phyloP scores from a whole-genome alignment of 371 early-diverging fungal species.

The Apophysomyces elegans region DNA sequence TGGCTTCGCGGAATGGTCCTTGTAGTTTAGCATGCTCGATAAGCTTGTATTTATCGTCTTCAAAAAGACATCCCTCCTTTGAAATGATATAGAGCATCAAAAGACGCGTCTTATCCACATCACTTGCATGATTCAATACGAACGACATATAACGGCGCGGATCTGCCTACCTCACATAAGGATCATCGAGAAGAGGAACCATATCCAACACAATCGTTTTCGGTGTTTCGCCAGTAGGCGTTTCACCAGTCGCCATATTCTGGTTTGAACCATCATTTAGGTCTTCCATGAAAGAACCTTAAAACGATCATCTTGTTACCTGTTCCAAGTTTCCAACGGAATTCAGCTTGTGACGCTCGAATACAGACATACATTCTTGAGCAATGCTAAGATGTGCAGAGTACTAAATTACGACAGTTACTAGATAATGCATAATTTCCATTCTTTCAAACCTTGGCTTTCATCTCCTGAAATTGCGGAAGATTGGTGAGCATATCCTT shows the following conservation, averaged over 20 bases:
- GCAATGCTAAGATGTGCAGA: slow-evolving; percentile 93
- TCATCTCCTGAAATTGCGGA: slow-evolving; percentile 94
- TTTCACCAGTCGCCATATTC: slow-evolving; percentile 91
- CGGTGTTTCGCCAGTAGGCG: slow-evolving; percentile 79
- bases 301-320: slow-evolving; percentile 30
- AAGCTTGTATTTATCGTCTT: slow-evolving; percentile 75
- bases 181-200: slow-evolving; percentile 84
- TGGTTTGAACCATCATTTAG: slow-evolving; percentile 23
- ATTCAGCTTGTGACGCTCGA: slow-evolving; percentile 76
- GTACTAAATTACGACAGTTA: slow-evolving; percentile 56
- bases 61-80: slow-evolving; percentile 67
- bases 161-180: slow-evolving; percentile 42
- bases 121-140: slow-evolving; percentile 27
- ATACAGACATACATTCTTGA: slow-evolving; percentile 85
- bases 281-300: too few relatives aligned
- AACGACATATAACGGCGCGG: neutral
- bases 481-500: slow-evolving; percentile 87
- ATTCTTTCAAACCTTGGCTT: slow-evolving; percentile 60
- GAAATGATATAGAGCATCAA: slow-evolving; percentile 85
- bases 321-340: slow-evolving; percentile 84
- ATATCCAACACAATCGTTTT: slow-evolving; percentile 85
- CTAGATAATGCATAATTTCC: neutral
- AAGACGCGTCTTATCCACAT: slow-evolving; percentile 84
- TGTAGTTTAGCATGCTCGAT: slow-evolving; percentile 76
- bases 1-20: slow-evolving; percentile 68